Evolutionary conservation across 306 rosid genomes (phyloP), one percentile per base, ranked within the genome.

Genomic region (Trifolium pratense): DNA sequence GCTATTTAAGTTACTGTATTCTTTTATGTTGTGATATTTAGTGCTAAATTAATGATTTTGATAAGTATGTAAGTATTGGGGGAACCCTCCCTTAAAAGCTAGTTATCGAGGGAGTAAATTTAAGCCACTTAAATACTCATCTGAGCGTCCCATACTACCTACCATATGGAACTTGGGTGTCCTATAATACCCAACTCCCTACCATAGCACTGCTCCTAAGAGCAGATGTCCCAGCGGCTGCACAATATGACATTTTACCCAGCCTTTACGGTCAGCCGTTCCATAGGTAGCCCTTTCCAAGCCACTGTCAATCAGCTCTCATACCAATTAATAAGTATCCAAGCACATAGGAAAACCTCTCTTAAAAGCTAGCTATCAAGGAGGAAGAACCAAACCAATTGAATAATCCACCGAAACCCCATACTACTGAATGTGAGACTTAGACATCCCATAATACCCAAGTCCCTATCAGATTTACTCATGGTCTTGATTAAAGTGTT

Each of bases 11-110:
- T 51, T 26, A 9, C 51, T 66, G 59, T 53, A 37, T 61, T 72
- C 65, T 73, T 75, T 71, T 66, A 70, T 14, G 42, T 70, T 74
- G 68, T 81, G 34, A 31, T 48, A 26, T 21, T 18, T 40, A 55
- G 55, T 66, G 36, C 70, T 66, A 66, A 66, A 40, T 42, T 66
- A 17, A 48, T 12, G 36, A 56, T 56, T 56, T 56, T 25, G 36
- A 2, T 23, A 23, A 23, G 17, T 23, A 23, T 56, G 36, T 7
- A 23, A 56, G 36, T 23, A 56, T 17, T 23, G 2, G 62, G 9
- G 8, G 16, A 23, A 14, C 36, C 34, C 62, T 12, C 34, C 36
- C 62, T 56, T 23, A 56, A 56, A 56, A 56, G 61, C 32, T 55
- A 55, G 9, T 23, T 4, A 21, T 55, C n/a, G 23, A 23, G 29